A percentile compares a stretch with the other conserved stretches of the same genome.
Conservation (phyloP, 371 early-diverging fungal genomes). For the Funneliformis caledonium region DNA sequence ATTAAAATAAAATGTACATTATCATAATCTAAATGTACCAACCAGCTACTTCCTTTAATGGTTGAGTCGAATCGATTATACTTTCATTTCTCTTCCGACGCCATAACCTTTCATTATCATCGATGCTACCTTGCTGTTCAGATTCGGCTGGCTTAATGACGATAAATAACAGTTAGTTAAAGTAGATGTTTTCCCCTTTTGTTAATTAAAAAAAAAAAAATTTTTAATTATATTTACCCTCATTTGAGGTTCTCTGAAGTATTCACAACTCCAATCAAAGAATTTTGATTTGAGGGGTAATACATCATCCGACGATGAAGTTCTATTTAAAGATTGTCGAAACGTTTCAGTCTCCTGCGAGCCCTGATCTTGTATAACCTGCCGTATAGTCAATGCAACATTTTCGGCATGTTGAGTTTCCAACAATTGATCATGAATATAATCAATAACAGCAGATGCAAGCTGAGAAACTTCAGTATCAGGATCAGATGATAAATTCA, state of each 20-base stretch:
- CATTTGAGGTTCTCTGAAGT: constrained; percentile 92
- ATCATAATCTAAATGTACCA: not conserved
- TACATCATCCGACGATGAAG: constrained; percentile 33
- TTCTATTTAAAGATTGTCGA: constrained; percentile 11
- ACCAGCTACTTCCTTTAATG: constrained; percentile 55
- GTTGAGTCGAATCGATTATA: constrained; percentile 64
- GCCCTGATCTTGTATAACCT: constrained; percentile 44
- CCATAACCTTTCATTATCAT: constrained; percentile 81
- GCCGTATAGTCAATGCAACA: constrained; percentile 43
- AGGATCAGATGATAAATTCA: constrained; percentile 81
- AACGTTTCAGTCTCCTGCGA: constrained; percentile 36
- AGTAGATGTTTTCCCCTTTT: no score
- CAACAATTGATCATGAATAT: constrained; percentile 62
- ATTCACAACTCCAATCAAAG: constrained; percentile 86
- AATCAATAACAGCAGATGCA: constrained; percentile 74
- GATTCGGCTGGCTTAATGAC: constrained; percentile 68
- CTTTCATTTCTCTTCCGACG: constrained; percentile 73
- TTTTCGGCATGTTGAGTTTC: constrained; percentile 47
- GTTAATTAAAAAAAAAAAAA: not conserved
- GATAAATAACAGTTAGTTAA: not conserved
- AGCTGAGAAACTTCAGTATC: constrained; percentile 69
- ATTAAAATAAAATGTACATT: not conserved
- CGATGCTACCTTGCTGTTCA: constrained; percentile 83
- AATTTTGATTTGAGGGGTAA: constrained; percentile 66
- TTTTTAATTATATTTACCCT: constrained; percentile 52